Evolutionary conservation across 768 basidiomycete genomes (phyloP), one percentile per base, ranked within the genome.

Genomic region (Ramaria sp.): DNA sequence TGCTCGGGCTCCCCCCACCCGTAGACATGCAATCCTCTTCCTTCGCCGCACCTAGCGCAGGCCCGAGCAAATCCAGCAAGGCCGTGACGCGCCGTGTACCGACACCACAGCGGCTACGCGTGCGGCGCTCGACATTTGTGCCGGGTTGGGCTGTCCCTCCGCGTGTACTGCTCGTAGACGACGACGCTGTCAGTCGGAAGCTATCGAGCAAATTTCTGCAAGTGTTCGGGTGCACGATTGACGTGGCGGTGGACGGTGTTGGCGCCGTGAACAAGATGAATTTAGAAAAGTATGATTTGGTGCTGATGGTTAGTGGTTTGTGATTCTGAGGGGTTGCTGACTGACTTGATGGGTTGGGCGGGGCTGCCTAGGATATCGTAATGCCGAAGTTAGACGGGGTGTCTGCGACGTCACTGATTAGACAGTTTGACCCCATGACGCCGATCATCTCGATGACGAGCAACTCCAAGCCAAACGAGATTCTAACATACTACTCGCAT

Each of bases 381-480:
- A 95, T 97, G 88, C 85, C 88, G 2, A 86, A 88, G 67, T 72
- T 90, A 63, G 85, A 92, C 60, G 91, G 92, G 30, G 83, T 93
- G 27, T 84, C 86, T 3, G 95, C 95, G 10, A 97, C 95, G 38
- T 91, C 84, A 57, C 70, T 97, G 63, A 96, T 98, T 63, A 79
- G 95, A 17, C 90, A 93, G 71, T 98, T 97, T 67, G 93, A 97
- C 72, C 82, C 84, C 58, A 86, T 85, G 74, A 96, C 94, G 42
- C 95, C 95, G 4, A 97, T 98, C 68, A 96, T 98, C 62, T 95
- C 92, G 22, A 98, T 98, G 95, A 98, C 94, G 53, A 86, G 84
- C 65, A 95, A 93, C 69, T 91, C 89, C 54, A 88, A 91, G 63
- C 92, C 93, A 27, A 86, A 87, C 70, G 88, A 95, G 69, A 86